Evolutionary conservation across 164 flowering plant species (phyloP), one percentile per base, ranked within the genome.

Genomic region (Warburgia ugandensis): DNA sequence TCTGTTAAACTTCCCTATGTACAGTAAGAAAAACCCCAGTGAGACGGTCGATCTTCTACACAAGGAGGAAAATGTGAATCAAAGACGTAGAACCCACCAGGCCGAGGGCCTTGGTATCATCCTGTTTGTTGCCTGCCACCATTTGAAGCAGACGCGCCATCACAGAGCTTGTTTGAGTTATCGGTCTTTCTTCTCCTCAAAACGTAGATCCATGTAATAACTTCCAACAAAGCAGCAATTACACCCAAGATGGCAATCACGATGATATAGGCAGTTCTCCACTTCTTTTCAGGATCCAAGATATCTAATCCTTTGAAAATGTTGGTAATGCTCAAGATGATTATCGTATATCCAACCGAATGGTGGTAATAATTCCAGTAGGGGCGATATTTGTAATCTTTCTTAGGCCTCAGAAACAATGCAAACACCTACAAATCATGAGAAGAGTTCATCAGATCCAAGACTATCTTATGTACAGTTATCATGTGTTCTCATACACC

Each of bases 321-420:
- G 50, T 90, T 90, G 61, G 79, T 17, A 58, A 86, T 63, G 45
- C 91, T 80, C 16, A 90, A 75, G 40, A 84, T 29, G n/a, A 82
- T 17, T 14, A 90, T 69, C 11, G 69, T 11, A 44, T 83, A 86
- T 16, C 97, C 97, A 14, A 82, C 19, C 1, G 74, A 54, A 49
- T 78, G 94, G 72, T 89, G 97, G 70, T 84, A 89, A 52, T 80
- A 27, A 27, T 77, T 84, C 97, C 97, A 90, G 61, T 76, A 79
- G 33, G 73, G 16, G 8, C 88, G 58, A 56, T 29, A 73, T 52
- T 90, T 87, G 74, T 84, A 83, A 0, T 80, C 96, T 70, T 76
- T 76, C 45, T 71, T 73, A 1, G 91, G 96, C 43, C 94, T 72
- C 29, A 83, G 21, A 37, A 88, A 62, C 75, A 88, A 60, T 7